These are phyloP conservation scores for Yamagishiella unicocca DNA, from an alignment of 139 green algal species.

Conservation along the genomic window DNA sequence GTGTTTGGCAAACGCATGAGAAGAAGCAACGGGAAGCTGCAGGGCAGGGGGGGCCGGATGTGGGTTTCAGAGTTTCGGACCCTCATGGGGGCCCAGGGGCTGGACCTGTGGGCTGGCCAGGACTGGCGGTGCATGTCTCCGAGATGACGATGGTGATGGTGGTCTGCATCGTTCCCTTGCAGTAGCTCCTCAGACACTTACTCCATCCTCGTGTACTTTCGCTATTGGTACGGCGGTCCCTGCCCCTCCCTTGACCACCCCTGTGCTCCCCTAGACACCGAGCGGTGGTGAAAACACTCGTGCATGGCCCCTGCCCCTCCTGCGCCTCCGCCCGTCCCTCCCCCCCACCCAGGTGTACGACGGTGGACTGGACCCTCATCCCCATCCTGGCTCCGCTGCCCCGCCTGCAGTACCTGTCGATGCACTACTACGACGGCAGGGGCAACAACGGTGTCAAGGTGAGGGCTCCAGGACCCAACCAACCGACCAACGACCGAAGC, in stretches of 20 bases:
- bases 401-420: neutral
- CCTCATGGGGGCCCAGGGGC: too few species aligned
- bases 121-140: too few species aligned
- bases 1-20: too few species aligned
- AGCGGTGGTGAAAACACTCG: too few species aligned
- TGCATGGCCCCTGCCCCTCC: neutral
- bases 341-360: slow-evolving; percentile 11
- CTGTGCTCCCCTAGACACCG: neutral
- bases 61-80: too few species aligned
- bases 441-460: slow-evolving; percentile 36
- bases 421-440: slow-evolving; percentile 35
- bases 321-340: neutral
- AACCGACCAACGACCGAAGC: too few species aligned
- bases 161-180: too few species aligned
- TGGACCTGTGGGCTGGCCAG: too few species aligned
- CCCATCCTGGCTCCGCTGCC: slow-evolving; percentile 12
- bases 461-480: neutral
- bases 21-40: too few species aligned
- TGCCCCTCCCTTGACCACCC: neutral
- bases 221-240: too few species aligned
- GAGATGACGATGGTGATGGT: too few species aligned
- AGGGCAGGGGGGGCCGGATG: too few species aligned
- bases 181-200: neutral
- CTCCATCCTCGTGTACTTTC: neutral
- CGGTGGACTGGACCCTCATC: slow-evolving; percentile 28